Evolutionary conservation across 1,284 basidiomycete species (phyloP), one percentile per base, ranked within the genome.

Genomic region (Tausonia pullulans): DNA sequence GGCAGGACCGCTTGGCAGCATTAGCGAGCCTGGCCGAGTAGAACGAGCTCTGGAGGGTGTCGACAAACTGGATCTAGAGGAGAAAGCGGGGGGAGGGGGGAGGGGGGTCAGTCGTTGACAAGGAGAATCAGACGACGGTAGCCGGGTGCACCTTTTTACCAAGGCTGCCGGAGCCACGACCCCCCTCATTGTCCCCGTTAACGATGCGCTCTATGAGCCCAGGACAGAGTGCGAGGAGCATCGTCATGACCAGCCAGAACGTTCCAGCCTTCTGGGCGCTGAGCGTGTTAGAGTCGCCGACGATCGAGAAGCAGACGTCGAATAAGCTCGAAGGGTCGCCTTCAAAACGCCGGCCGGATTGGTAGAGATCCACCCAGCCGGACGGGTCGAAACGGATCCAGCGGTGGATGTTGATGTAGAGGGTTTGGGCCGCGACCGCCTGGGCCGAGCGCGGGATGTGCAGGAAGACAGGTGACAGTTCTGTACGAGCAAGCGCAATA

Each of bases 171-270:
- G 16, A 39, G 16, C 52, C 52, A 7, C 9, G 14, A 7, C 40
- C 59, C 41, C 8, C 27, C 14, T 52, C 27, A 11, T 27, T n/a
- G 39, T 14, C 41, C 52, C 59, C 52, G n/a, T 53, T 27, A 13
- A 53, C 52, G 52, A 53, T 53, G 13, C 40, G 45, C 53, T 50
- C 27, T 11, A 51, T 7, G 0, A 54, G 41, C 39, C 58, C 58
- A 13, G 57, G 57, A 53, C 62, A 52, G 10, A 64, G 40, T 0
- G 48, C 58, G 0, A 64, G 8, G 11, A 57, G 50, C 3, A 64
- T 10, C 14, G 57, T 14, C 62, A 64, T 64, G 27, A 60, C 41
- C 1, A 58, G 57, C 62, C 62, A 64, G 16, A 64, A 55, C 46
- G 14, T 40, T 11, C 16, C n/a, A 1, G 50, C 51, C 57, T 46